Evolutionary conservation across 495 filamentous ascomycete species (phyloP).

Genomic region (Aspergillus bridgeri): DNA sequence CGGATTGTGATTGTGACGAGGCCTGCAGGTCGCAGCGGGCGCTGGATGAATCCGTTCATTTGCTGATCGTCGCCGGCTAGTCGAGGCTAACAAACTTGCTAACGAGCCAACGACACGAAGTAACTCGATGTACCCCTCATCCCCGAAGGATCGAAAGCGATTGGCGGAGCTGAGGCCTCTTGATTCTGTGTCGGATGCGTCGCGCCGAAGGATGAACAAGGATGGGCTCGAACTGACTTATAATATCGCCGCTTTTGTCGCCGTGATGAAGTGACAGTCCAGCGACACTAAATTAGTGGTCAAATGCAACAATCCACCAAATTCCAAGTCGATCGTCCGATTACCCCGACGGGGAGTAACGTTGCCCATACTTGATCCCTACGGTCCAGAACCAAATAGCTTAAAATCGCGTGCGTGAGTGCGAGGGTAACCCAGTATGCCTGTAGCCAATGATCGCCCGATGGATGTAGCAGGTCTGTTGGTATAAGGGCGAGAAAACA

Average conservation of each 20-base stretch:
- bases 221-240: background rate
- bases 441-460: background rate
- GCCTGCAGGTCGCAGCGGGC: conserved; percentile 33
- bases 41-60: conserved; percentile 14
- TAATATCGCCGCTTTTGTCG: background rate
- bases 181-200: background rate
- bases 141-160: background rate
- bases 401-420: background rate
- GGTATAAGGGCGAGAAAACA: background rate
- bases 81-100: background rate
- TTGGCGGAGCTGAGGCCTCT: conserved; percentile 2
- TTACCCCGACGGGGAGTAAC: background rate
- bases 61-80: conserved; percentile 4
- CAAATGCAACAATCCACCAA: background rate
- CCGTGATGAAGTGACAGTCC: background rate
- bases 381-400: background rate
- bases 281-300: background rate
- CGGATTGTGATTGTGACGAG: conserved; percentile 40
- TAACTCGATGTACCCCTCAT: background rate
- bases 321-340: background rate
- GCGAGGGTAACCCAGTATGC: background rate
- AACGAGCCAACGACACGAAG: background rate
- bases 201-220: background rate
- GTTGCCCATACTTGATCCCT: background rate
- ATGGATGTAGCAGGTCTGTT: background rate